Conservation (phyloP, 139 green algal genomes). For the Microglena sp. region DNA sequence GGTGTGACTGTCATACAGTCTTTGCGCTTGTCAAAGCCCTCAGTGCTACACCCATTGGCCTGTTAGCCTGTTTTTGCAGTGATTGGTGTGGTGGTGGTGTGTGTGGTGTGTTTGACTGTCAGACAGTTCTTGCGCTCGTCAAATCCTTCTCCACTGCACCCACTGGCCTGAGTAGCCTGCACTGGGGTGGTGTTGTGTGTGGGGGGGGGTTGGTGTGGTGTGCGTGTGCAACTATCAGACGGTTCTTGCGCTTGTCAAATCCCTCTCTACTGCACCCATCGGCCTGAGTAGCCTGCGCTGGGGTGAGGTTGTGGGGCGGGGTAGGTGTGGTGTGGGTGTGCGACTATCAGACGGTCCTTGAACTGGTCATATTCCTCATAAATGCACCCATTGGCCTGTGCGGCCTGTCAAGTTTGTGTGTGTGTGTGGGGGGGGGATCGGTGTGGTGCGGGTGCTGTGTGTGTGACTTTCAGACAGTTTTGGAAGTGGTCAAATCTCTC, state of each 20-base stretch:
- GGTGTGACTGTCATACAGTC: constrained; percentile 40
- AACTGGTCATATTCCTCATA: constrained; percentile 17
- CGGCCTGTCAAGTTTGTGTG: background rate
- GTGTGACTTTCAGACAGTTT: constrained; percentile 26
- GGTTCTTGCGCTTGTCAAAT: constrained; percentile 25
- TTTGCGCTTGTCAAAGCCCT: constrained; percentile 19
- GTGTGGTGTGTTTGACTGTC: no score
- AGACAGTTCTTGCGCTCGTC: constrained; percentile 25
- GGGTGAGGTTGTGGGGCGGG: background rate
- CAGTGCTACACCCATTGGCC: constrained; percentile 20
- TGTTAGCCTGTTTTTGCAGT: no score
- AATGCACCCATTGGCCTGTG: constrained; percentile 19
- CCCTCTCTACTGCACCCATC: constrained; percentile 24
- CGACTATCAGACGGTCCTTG: constrained; percentile 25
- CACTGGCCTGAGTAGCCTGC: constrained; percentile 8
- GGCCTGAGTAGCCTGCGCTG: background rate
- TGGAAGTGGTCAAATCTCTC: constrained; percentile 20
- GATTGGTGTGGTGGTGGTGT: no score
- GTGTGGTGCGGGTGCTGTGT: constrained; percentile 2
- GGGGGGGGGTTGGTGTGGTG: no score
- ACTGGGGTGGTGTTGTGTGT: no score
- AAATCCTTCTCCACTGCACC: constrained; percentile 23
- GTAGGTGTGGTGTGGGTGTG: background rate
- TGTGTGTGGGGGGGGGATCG: background rate
- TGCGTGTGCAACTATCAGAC: no score